A percentile compares a stretch with the other conserved stretches of the same genome.
phyloP scores from a whole-genome alignment of 1,139 yeast species.

The Candida labiduridarum region DNA sequence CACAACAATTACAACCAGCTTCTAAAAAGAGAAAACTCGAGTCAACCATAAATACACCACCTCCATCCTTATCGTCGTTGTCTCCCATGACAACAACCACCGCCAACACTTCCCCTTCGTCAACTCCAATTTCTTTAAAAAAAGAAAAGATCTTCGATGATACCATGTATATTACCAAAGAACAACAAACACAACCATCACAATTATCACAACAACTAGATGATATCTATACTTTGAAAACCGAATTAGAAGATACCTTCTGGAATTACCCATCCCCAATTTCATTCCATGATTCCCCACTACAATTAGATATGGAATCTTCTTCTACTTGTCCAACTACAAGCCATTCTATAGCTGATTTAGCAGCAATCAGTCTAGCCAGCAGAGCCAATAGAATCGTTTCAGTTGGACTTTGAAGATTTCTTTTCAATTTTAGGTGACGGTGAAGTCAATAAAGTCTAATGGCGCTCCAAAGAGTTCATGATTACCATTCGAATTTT shows the following conservation, averaged over 20 bases:
- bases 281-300: constrained; percentile 31
- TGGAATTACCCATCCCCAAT: constrained; percentile 48
- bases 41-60: constrained; percentile 7
- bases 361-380: constrained; percentile 9
- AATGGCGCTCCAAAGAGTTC: constrained; percentile 8
- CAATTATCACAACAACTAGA: constrained; percentile 7
- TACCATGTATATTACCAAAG: constrained; percentile 2
- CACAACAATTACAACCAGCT: constrained; percentile 1
- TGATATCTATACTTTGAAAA: constrained; percentile 9
- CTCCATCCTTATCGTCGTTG: constrained; percentile 2
- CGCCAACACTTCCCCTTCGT: constrained; percentile 5
- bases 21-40: constrained; percentile 15
- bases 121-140: constrained; percentile 9
- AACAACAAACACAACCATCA: not conserved
- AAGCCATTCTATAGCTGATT: constrained; percentile 9
- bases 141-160: constrained; percentile 5
- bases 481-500: constrained; percentile 1
- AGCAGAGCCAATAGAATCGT: constrained; percentile 10
- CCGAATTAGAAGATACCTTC: constrained; percentile 20
- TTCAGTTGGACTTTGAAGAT: constrained; percentile 9
- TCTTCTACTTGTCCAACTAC: constrained; percentile 2
- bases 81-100: constrained; percentile 2
- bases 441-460: constrained; percentile 5
- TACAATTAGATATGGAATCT: constrained; percentile 7
- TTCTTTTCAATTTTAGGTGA: constrained; percentile 8